phyloP scores from a whole-genome alignment of 331 rosid genomes.

The Malus hybrid region DNA sequence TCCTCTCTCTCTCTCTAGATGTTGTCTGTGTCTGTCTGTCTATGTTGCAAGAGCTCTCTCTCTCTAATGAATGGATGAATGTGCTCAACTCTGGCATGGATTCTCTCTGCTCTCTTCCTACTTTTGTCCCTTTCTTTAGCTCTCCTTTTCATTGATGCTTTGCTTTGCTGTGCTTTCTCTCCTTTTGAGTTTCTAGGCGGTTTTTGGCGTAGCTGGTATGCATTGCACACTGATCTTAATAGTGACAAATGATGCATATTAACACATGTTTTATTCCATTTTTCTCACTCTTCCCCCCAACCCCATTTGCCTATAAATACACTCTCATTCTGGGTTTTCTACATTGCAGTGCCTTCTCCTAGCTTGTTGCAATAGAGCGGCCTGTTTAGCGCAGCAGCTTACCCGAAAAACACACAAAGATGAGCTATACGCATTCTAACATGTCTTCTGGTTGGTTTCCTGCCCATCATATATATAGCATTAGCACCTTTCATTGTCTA shows the following conservation, averaged over 20 bases:
- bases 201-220: conserved; percentile 49
- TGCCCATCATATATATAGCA: background rate
- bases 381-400: conserved; percentile 18
- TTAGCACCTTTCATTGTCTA: conserved; percentile 5
- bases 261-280: conserved; percentile 55
- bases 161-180: conserved; percentile 1
- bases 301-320: conserved; percentile 41
- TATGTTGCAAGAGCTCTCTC: conserved; percentile 26
- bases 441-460: conserved; percentile 78
- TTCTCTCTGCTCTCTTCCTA: conserved; percentile 48
- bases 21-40: conserved; percentile 22
- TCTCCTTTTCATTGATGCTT: conserved; percentile 87
- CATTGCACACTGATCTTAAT: conserved; percentile 38
- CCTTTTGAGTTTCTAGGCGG: conserved; percentile 38
- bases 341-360: conserved; percentile 49
- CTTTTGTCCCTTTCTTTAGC: conserved; percentile 61
- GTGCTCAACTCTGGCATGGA: conserved; percentile 64
- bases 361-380: conserved; percentile 26
- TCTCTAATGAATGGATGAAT: conserved; percentile 41
- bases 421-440: conserved; percentile 71
- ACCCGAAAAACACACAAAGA: conserved; percentile 21
- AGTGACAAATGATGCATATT: conserved; percentile 31
- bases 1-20: conserved; percentile 13
- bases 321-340: conserved; percentile 43
- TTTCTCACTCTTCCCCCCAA: conserved; percentile 6